phyloP scores from a whole-genome alignment of 2,329 filamentous ascomycete genomes.

The Penicillium sp. region DNA sequence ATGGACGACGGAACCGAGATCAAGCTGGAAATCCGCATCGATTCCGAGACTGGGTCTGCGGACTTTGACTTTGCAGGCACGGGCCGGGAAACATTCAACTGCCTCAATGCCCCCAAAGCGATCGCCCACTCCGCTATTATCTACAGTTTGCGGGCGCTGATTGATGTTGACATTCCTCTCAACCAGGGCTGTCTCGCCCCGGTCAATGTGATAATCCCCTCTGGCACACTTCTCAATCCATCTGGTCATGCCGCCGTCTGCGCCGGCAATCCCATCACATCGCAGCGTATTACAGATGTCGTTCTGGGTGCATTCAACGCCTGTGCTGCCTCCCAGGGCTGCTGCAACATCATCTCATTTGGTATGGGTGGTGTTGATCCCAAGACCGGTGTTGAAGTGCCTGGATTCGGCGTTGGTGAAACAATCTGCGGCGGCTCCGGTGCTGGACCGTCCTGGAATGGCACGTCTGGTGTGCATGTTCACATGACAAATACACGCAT shows the following conservation, averaged over 20 bases:
- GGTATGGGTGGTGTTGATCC: constrained; percentile 17
- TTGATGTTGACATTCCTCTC: constrained; percentile 72
- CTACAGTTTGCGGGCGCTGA: constrained; percentile 63
- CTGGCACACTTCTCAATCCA: constrained; percentile 65
- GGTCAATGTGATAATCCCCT: constrained; percentile 65
- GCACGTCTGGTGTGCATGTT: constrained; percentile 70
- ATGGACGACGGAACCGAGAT: constrained; percentile 82
- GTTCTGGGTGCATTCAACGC: constrained; percentile 72
- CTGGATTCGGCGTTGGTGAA: constrained; percentile 72
- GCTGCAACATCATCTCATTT: constrained; percentile 66
- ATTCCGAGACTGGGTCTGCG: constrained; percentile 71
- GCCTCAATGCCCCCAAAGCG: constrained; percentile 70
- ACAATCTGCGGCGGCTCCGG: constrained; percentile 76
- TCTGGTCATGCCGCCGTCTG: constrained; percentile 71
- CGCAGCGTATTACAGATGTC: constrained; percentile 73
- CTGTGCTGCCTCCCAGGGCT: constrained; percentile 71
- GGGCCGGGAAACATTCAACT: constrained; percentile 65
- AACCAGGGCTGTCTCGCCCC: constrained; percentile 78
- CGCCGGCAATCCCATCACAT: constrained; percentile 73
- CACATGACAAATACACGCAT: constrained; percentile 86
- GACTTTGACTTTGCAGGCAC: constrained; percentile 72
- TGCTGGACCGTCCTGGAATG: constrained; percentile 69
- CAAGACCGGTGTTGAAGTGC: constrained; percentile 12
- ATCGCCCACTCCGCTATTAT: constrained; percentile 66
- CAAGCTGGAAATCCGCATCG: constrained; percentile 67